These are phyloP conservation scores for Stephanodiscus triporus DNA, from an alignment of 108 stramenopile species.

Conservation along the genomic window DNA sequence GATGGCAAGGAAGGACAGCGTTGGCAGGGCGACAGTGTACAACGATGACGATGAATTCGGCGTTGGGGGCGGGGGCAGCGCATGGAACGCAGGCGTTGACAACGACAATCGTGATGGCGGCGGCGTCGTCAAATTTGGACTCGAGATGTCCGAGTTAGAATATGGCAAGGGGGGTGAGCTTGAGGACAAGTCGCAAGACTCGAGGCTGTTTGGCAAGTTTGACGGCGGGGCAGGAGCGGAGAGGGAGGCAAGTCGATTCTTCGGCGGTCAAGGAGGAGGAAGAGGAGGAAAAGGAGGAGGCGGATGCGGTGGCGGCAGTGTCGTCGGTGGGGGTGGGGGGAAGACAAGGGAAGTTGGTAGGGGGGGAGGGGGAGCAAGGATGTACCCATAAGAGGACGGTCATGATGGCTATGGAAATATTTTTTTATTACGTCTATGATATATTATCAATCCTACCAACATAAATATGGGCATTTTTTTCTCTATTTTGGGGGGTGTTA, in stretches of 20 bases:
- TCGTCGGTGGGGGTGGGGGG: no score
- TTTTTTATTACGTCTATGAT: no score
- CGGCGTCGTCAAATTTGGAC: no score
- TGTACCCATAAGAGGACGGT: no score
- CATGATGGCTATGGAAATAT: no score
- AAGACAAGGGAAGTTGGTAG: no score
- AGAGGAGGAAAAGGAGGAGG: no score
- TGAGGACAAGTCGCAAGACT: conserved; percentile 41
- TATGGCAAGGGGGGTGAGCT: conserved; percentile 44
- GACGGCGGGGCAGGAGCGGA: conserved; percentile 30
- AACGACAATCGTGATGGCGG: background rate
- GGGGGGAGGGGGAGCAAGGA: no score
- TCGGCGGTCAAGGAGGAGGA: conserved; percentile 4
- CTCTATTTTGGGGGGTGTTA: no score
- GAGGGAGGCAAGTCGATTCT: conserved; percentile 37
- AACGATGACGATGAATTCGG: background rate
- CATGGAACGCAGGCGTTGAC: conserved; percentile 31
- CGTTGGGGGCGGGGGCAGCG: conserved; percentile 4
- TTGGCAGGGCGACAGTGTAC: background rate
- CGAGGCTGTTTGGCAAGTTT: conserved; percentile 35
- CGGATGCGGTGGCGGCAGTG: no score
- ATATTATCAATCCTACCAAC: no score
- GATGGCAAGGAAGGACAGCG: conserved; percentile 23
- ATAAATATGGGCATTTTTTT: no score
- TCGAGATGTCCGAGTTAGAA: conserved; percentile 23